Evolutionary conservation across 2,329 filamentous ascomycete genomes (phyloP), one percentile per base, ranked within the genome.

Genomic region (Phaeosphaeriaceae sp.): DNA sequence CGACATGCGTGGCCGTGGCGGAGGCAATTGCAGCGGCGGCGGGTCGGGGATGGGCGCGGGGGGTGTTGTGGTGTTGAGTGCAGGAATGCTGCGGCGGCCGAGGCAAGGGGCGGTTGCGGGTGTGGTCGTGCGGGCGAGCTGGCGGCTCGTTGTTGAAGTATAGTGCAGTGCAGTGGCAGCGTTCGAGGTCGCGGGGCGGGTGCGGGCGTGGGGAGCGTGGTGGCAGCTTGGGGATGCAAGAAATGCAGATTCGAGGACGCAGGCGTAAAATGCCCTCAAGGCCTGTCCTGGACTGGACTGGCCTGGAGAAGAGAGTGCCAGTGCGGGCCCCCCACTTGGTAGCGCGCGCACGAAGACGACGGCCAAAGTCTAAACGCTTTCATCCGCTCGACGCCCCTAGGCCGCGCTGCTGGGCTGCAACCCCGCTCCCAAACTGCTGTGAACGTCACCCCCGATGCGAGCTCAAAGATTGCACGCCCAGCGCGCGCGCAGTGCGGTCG

Each of bases 1-100:
- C 72, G 74, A 75, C 74, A 76, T 76, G 73, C 73, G 72, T 46
- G 63, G 55, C 55, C 61, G 58, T 62, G 59, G 60, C 58, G 56
- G 60, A 52, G 53, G 53, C 47, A 47, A 47, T 47, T n/a, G 20
- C 22, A 10, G 42, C n/a, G n/a, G 42, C 11, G 42, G n/a, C 58
- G 47, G 56, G 59, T 49, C 56, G 49, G 56, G 53, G 51, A 61
- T 55, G 24, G 55, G 51, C 40, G 40, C 50, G 51, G 62, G 48
- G 60, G 54, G 21, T 24, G 48, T 50, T 40, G 11, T 24, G 31
- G 21, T 52, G 63, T 55, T 56, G 53, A 59, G 49, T 52, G 56
- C 52, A 42, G 61, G 63, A 62, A 60, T 60, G 58, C 51, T 48
- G 59, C 44, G 36, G 13, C 11, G 53, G 49, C 42, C n/a, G 40